Evolutionary conservation across 192 early-diverging fungal genomes (phyloP), one percentile per base, ranked within the genome.

Genomic region (Backusella mclennaniae): DNA sequence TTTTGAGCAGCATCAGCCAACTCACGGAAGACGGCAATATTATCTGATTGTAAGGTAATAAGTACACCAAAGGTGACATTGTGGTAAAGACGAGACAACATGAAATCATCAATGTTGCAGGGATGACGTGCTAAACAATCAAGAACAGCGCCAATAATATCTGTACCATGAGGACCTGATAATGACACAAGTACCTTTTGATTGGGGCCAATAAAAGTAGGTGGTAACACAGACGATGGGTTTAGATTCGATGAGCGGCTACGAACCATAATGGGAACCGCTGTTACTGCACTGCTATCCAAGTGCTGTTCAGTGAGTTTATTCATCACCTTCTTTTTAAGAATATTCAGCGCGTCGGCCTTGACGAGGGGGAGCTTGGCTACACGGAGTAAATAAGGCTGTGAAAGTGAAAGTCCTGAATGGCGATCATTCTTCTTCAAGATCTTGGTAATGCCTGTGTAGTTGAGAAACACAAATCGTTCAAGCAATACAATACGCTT

Each of bases 31-130:
- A 97, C 79, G 23, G 90, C 90, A 46, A 96, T 89, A 76, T 92
- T 89, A 73, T 92, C 89, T 38, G 91, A 87, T 46, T 86, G 88
- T 72, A 97, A 77, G 14, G 89, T 87, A 35, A 96, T 91, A 21
- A 95, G 84, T n/a, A 94, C 94, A 26, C 94, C 95, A 86, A 97
- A 97, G 1, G 95, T 96, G n/a, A 97, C 95, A 77, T 96, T 92
- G 83, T 97, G 95, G 84, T 97, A 93, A 35, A 97, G 82, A 66
- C 95, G 92, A 17, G 95, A 94, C 17, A 97, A 86, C 73, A 92
- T 93, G 77, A 97, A 96, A 79, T 97, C 95, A 23, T 91, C 90
- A 35, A 97, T 90, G n/a, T 85, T 86, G 77, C 94, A 95, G 21
- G 90, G 82, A 78, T 93, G 89, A 67, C 85, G 88, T 35, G 93